Evolutionary conservation across 2,329 filamentous ascomycete genomes (phyloP), one percentile per base, ranked within the genome.

Genomic region (Paraconiothyrium brasiliense): DNA sequence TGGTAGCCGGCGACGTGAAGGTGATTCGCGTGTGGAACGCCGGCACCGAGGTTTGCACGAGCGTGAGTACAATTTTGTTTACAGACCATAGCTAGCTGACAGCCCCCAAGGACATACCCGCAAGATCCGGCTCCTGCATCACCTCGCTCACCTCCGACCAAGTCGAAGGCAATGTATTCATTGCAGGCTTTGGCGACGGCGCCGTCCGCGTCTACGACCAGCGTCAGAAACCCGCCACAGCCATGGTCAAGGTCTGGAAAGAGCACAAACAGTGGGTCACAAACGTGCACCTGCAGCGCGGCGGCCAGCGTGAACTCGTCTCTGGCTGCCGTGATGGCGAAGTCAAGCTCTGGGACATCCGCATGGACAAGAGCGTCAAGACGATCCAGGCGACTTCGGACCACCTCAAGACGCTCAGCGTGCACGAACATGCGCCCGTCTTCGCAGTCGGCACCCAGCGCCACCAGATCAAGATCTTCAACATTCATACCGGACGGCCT

Each of bases 21-120:
- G 92, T 97, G 37, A 97, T 99, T 70, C 88, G 94, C 39, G 92
- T 98, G 37, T 99, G 95, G 95, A 95, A 96, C 74, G 94, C 94
- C 16, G 93, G 92, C 8, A 92, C 92, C 47, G 95, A 99, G 83
- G 90, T 95, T 41, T 98, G 94, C 80, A 88, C 93, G 57, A 92
- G 90, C 63, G 85, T 86, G 79, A 74, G 82, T 75, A 57, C 14
- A 32, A n/a, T 37, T 13, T 46, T 32, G 9, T 11, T 37, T 56
- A 67, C 48, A 48, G 46, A 14, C 37, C 54, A 16, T 9, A n/a
- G 35, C 62, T 57, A 30, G 73, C 55, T 55, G 48, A 50, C 49
- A 16, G 11, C 16, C 49, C 30, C 9, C 59, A 60, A 86, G 83
- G 95, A 99, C 75, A 97, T 99, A 56, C 93, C 94, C 37, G 95